Evolutionary conservation across 2,329 filamentous ascomycete genomes (phyloP).

Genomic region (Ceratocystis eucalypticola): DNA sequence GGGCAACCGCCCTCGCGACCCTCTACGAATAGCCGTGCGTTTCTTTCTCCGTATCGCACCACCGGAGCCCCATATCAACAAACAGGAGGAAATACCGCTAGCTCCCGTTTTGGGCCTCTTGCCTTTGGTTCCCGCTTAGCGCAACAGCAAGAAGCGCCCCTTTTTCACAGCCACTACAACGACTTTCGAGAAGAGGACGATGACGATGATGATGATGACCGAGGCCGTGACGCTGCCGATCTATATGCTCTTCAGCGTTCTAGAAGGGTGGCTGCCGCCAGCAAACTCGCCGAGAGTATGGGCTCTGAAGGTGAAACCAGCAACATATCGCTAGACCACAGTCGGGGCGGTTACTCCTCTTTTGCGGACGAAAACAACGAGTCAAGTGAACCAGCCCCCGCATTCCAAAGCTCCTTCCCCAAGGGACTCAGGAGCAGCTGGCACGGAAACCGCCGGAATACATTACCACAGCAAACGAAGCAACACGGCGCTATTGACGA

Average conservation of each 20-base stretch:
- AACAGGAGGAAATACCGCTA: slow-evolving; percentile 32
- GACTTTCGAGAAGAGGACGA: slow-evolving; percentile 90
- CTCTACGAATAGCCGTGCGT: slow-evolving; percentile 29
- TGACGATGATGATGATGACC: slow-evolving; percentile 82
- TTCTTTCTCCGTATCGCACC: slow-evolving; percentile 33
- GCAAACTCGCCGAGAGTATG: slow-evolving; percentile 70
- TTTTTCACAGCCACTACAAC: slow-evolving; percentile 88
- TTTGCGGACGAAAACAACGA: slow-evolving; percentile 26
- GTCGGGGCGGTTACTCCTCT: slow-evolving; percentile 27
- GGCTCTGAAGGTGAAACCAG: slow-evolving; percentile 65
- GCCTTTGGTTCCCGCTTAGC: slow-evolving; percentile 67
- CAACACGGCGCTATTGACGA: slow-evolving; percentile 28
- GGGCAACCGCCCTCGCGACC: slow-evolving; percentile 2
- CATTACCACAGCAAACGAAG: neutral
- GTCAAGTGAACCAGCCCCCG: slow-evolving; percentile 12
- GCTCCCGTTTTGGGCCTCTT: slow-evolving; percentile 57
- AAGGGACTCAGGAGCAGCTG: slow-evolving; percentile 50
- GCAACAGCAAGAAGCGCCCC: slow-evolving; percentile 61
- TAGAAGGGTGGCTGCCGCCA: slow-evolving; percentile 72
- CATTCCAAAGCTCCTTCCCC: slow-evolving; percentile 21
- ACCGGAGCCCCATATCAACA: slow-evolving; percentile 70
- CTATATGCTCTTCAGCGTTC: slow-evolving; percentile 84
- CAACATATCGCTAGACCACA: slow-evolving; percentile 40
- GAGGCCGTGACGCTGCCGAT: slow-evolving; percentile 84
- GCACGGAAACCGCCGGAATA: slow-evolving; percentile 31